A percentile compares a stretch with the other conserved stretches of the same genome.
phyloP scores from a whole-genome alignment of 805 yeast species.

The Maudiozyma saulgeensis region DNA sequence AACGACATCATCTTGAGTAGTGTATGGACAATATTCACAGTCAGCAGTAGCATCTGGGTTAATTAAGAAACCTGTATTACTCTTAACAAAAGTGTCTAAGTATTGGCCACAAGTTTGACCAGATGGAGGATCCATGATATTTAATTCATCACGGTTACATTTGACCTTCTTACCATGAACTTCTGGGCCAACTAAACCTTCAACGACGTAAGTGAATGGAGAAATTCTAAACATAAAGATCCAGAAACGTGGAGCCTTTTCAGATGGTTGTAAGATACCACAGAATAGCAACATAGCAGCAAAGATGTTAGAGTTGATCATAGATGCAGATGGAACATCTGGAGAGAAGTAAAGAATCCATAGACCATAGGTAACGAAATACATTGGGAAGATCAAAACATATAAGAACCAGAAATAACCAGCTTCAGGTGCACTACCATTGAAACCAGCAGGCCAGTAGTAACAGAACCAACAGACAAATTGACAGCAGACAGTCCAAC shows the following conservation, averaged over 20 bases:
- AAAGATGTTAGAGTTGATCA: slow-evolving; percentile 39
- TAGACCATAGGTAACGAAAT: slow-evolving; percentile 44
- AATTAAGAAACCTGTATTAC: slow-evolving; percentile 37
- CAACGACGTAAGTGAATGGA: slow-evolving; percentile 41
- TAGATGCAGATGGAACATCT: slow-evolving; percentile 35
- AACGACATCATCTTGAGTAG: slow-evolving; percentile 52
- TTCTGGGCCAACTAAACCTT: slow-evolving; percentile 33
- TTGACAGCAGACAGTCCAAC: slow-evolving; percentile 39
- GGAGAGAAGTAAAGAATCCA: slow-evolving; percentile 40
- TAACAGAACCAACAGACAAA: slow-evolving; percentile 35
- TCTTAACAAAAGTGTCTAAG: slow-evolving; percentile 28
- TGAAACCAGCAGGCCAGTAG: slow-evolving; percentile 41
- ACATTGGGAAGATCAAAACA: slow-evolving; percentile 41
- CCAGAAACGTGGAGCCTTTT: slow-evolving; percentile 41
- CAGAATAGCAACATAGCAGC: slow-evolving; percentile 46
- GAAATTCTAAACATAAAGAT: slow-evolving; percentile 36
- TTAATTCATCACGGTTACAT: slow-evolving; percentile 33
- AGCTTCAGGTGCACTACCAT: slow-evolving; percentile 37
- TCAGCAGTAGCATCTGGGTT: slow-evolving; percentile 36
- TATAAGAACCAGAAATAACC: slow-evolving; percentile 45
- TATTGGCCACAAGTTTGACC: slow-evolving; percentile 44
- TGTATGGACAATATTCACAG: slow-evolving; percentile 55
- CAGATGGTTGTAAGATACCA: slow-evolving; percentile 40
- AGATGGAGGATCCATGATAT: slow-evolving; percentile 32
- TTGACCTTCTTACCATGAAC: slow-evolving; percentile 32